Evolutionary conservation across 441 rosid species (phyloP).

Genomic region (Geranium incanum): DNA sequence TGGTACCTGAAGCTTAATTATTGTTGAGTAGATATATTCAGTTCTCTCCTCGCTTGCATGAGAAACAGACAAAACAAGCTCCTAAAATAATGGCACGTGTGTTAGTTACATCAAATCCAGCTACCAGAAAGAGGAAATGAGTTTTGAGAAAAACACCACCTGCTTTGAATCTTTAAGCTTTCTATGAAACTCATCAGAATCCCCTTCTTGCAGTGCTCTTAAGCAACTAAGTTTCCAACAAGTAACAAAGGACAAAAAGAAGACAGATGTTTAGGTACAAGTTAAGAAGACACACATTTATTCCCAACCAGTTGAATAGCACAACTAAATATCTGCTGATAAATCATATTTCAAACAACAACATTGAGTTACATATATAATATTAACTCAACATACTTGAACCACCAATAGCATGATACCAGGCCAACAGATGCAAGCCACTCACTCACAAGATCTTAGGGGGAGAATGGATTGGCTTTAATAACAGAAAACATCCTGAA

Average conservation of each 20-base stretch:
- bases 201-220: slow-evolving; percentile 85
- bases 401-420: not conserved
- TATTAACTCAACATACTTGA: not conserved
- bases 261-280: slow-evolving; percentile 11
- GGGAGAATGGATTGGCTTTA: not conserved
- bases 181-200: slow-evolving; percentile 52
- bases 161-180: slow-evolving; percentile 63
- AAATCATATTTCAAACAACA: not conserved
- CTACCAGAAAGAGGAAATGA: slow-evolving; percentile 14
- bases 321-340: not conserved
- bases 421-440: not conserved
- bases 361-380: not conserved
- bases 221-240: slow-evolving; percentile 56
- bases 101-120: slow-evolving; percentile 16
- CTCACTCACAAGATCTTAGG: no score
- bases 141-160: slow-evolving; percentile 36
- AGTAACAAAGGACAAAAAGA: slow-evolving; percentile 14
- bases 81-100: slow-evolving; percentile 37
- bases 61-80: slow-evolving; percentile 68
- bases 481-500: not conserved
- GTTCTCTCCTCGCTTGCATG: slow-evolving; percentile 90
- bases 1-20: slow-evolving; percentile 80
- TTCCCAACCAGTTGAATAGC: not conserved
- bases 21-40: slow-evolving; percentile 68
- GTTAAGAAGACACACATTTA: not conserved